Percentiles rank a stretch among this genome's conserved stretches.
Conservation (phyloP, 495 filamentous ascomycete genomes). For the Neurospora hispaniola region DNA sequence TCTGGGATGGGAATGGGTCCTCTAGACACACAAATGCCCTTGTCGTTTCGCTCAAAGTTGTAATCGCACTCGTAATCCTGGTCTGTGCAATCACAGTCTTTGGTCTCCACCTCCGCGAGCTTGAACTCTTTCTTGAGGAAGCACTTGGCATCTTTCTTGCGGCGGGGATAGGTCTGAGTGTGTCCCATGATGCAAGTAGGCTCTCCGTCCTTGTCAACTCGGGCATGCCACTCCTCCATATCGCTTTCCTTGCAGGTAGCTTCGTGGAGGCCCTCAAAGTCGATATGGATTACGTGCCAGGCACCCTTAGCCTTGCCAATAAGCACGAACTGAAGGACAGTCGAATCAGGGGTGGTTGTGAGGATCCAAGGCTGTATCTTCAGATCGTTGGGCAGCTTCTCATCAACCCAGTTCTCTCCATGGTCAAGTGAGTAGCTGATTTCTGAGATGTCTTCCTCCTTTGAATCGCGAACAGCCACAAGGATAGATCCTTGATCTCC, state of each 20-base stretch:
- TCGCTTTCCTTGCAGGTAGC: constrained; percentile 69
- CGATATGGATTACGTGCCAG: constrained; percentile 57
- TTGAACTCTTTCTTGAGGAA: constrained; percentile 81
- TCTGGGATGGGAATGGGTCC: constrained; percentile 45
- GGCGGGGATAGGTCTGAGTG: constrained; percentile 68
- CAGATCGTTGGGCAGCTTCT: constrained; percentile 51
- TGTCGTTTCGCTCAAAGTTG: constrained; percentile 59
- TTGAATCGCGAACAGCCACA: constrained; percentile 66
- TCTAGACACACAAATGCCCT: constrained; percentile 45
- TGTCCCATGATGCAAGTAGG: constrained; percentile 92
- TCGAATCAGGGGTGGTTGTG: constrained; percentile 82
- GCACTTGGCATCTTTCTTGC: constrained; percentile 78
- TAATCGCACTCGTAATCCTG: constrained; percentile 92
- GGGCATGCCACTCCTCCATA: constrained; percentile 79
- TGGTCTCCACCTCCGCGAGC: constrained; percentile 51
- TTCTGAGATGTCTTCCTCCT: constrained; percentile 39
- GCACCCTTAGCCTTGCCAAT: constrained; percentile 42
- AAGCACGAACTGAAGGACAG: constrained; percentile 78
- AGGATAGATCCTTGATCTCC: constrained; percentile 85
- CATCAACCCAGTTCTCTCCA: constrained; percentile 64
- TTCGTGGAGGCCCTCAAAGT: constrained; percentile 76
- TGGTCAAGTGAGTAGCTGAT: constrained; percentile 80
- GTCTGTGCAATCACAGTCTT: constrained; percentile 67
- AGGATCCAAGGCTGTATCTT: constrained; percentile 54
- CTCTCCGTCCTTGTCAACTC: constrained; percentile 66